Evolutionary conservation across 768 basidiomycete species (phyloP), one percentile per base, ranked within the genome.

Genomic region (Kwoniella bestiolae): DNA sequence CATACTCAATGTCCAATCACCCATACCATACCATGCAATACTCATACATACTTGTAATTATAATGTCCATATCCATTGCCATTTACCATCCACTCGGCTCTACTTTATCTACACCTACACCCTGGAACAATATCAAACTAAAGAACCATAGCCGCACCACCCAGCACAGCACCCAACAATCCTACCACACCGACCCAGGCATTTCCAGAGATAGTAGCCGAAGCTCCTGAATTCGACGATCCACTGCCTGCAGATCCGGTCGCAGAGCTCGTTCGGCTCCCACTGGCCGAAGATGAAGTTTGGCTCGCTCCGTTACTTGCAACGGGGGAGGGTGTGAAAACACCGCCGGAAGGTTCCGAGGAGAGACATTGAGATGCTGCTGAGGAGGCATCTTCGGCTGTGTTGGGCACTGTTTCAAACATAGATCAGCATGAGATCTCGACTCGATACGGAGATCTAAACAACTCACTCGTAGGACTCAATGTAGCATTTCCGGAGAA

Each of bases 401-500:
- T 79, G 66, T 79, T 80, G 3, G 79, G 79, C 26, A 69, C 77
- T 80, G 49, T 11, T 45, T 31, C 47, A 41, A 1, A 49, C 28
- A 46, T 56, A 11, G 26, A 41, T 49, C 34, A 21, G 34, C n/a
- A 23, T 14, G 14, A 55, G 5, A 34, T 2, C 53, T 26, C 26
- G 16, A 1, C 21, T n/a, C 21, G n/a, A 18, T 31, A 18, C 59
- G 26, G 7, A 34, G 35, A 61, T 14, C 44, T n/a, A 6, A 45
- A 14, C 14, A 16, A 78, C 79, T 78, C 65, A 80, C 79, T 55
- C 21, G 70, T 69, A 14, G 59, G 32, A 21, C 66, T 68, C 68
- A 91, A 83, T 16, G 91, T 91, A 5, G 88, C 93, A 76, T 96
- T 96, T 7, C 93, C 92, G 57, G 81, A 80, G 77, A 96, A 95